A percentile compares a stretch with the other conserved stretches of the same genome.
Evolutionary conservation across 2,329 filamentous ascomycete genomes (phyloP).

Genomic region (Fusarium sp.): DNA sequence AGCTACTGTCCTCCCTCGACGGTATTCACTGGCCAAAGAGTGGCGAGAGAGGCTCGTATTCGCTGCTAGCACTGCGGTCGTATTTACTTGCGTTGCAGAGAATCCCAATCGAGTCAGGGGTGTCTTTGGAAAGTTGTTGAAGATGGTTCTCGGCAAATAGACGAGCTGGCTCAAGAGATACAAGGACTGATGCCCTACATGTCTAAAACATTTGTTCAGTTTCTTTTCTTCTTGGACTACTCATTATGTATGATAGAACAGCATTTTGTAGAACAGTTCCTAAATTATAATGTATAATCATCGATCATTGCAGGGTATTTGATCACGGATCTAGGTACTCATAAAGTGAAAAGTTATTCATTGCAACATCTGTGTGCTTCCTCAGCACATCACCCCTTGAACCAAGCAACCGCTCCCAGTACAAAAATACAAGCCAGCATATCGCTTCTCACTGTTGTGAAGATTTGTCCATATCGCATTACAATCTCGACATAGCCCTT

Average conservation of each 20-base stretch:
- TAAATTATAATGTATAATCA: conserved; percentile 31
- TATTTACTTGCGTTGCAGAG: conserved; percentile 77
- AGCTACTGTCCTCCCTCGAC: conserved; percentile 79
- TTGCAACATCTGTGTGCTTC: conserved; percentile 6
- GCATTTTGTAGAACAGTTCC: background rate
- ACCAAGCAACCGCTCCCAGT: conserved; percentile 70
- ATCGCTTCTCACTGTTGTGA: conserved; percentile 77
- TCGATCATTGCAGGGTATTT: background rate
- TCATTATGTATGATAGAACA: background rate
- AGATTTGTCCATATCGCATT: conserved; percentile 77
- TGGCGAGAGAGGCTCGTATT: conserved; percentile 77
- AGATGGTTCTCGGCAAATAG: conserved; percentile 60
- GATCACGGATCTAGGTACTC: background rate
- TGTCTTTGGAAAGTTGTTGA: conserved; percentile 73
- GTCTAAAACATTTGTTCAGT: background rate
- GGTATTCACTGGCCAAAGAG: conserved; percentile 72
- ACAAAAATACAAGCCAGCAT: conserved; percentile 84
- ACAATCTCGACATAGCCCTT: conserved; percentile 72
- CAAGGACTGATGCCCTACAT: background rate
- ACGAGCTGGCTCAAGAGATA: background rate
- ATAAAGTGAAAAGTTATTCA: conserved; percentile 4
- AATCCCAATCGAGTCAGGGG: conserved; percentile 74
- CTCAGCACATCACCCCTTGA: conserved; percentile 42
- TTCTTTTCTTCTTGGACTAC: background rate
- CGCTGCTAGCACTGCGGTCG: conserved; percentile 74